A percentile compares a stretch with the other conserved stretches of the same genome.
Evolutionary conservation across 768 basidiomycete species (phyloP).

Genomic region (Pisolithus orientalis): DNA sequence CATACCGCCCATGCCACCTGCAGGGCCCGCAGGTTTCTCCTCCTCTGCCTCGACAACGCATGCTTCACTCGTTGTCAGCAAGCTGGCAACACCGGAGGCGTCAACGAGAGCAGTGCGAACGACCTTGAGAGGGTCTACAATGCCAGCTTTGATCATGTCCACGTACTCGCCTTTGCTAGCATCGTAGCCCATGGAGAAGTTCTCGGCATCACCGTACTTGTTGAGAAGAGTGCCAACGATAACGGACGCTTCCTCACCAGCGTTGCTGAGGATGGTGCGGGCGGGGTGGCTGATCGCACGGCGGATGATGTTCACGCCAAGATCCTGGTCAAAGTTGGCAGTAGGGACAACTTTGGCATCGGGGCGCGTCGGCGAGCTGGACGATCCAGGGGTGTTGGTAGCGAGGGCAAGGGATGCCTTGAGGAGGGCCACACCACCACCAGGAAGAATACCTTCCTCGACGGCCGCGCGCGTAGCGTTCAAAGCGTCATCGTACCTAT

Average conservation of each 20-base stretch:
- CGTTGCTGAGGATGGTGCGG: slow-evolving; percentile 87
- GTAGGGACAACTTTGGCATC: slow-evolving; percentile 68
- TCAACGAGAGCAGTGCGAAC: slow-evolving; percentile 91
- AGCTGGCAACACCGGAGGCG: slow-evolving; percentile 86
- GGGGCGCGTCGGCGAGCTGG: slow-evolving; percentile 42
- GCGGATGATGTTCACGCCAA: slow-evolving; percentile 90
- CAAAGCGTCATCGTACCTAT: slow-evolving; percentile 93
- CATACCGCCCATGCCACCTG: slow-evolving; percentile 43
- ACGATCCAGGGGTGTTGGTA: slow-evolving; percentile 42
- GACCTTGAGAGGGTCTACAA: slow-evolving; percentile 95
- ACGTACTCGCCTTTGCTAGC: slow-evolving; percentile 88
- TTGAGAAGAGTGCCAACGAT: slow-evolving; percentile 83
- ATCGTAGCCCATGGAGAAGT: slow-evolving; percentile 87
- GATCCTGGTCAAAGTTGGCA: slow-evolving; percentile 94
- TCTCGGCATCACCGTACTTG: slow-evolving; percentile 63
- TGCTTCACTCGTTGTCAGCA: slow-evolving; percentile 90
- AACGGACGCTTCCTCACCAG: slow-evolving; percentile 90
- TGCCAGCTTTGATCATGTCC: slow-evolving; percentile 92
- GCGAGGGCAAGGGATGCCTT: slow-evolving; percentile 73
- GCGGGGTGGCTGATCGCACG: slow-evolving; percentile 79
- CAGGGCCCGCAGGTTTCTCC: slow-evolving; percentile 49
- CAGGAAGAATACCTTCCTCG: slow-evolving; percentile 97
- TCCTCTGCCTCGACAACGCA: slow-evolving; percentile 91
- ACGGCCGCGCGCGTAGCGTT: slow-evolving; percentile 98
- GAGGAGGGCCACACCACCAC: slow-evolving; percentile 90